phyloP scores from a whole-genome alignment of 257 asterid genomes.

The Paraleonurus japonicus region DNA sequence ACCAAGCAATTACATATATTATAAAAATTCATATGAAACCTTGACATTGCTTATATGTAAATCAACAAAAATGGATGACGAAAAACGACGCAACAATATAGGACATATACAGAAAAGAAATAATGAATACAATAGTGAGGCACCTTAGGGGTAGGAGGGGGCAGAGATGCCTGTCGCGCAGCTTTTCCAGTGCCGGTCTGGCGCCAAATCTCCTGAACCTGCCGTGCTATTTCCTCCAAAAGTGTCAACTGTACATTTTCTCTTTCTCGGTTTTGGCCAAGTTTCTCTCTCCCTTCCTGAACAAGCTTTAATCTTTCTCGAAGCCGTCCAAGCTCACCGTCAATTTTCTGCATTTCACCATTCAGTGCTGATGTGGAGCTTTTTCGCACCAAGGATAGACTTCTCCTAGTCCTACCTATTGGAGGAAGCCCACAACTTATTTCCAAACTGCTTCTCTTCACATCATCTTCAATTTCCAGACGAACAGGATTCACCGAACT shows the following conservation, averaged over 20 bases:
- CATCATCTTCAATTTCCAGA: conserved; percentile 27
- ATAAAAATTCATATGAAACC: background rate
- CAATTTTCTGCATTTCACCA: conserved; percentile 59
- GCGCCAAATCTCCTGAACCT: conserved; percentile 60
- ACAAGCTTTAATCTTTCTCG: conserved; percentile 61
- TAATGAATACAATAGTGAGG: background rate
- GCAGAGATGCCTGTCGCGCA: conserved; percentile 63
- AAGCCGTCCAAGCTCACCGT: conserved; percentile 58
- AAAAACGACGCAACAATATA: conserved; percentile 5
- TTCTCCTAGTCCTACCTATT: conserved; percentile 26
- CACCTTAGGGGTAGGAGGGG: conserved; percentile 71
- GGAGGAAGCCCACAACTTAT: conserved; percentile 58
- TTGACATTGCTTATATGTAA: background rate
- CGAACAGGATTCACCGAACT: conserved; percentile 23
- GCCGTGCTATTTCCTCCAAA: conserved; percentile 67
- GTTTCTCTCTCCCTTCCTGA: conserved; percentile 74
- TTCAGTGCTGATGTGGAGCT: conserved; percentile 50
- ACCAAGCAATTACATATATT: background rate
- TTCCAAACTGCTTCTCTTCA: conserved; percentile 41
- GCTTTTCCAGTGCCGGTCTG: conserved; percentile 45
- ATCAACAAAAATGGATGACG: background rate
- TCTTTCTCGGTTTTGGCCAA: conserved; percentile 52
- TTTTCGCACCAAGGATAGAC: conserved; percentile 32
- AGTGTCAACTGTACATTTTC: conserved; percentile 53
- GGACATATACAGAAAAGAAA: background rate